These are phyloP conservation scores for Exidia glandulosa DNA, from an alignment of 768 basidiomycete genomes.

Conservation along the genomic window DNA sequence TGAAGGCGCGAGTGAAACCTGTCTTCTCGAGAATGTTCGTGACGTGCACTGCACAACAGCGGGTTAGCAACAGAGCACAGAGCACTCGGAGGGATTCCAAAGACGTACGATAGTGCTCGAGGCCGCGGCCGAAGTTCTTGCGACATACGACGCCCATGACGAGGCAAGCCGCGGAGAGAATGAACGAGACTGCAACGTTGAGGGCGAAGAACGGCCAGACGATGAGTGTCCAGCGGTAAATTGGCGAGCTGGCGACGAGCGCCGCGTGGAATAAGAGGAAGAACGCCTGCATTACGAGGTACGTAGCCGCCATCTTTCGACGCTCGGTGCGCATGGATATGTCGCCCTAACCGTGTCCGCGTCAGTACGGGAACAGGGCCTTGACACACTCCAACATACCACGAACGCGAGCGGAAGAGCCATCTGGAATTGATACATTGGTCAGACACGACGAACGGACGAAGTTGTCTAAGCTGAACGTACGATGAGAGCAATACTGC, in stretches of 20 bases:
- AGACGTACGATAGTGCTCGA: constrained; percentile 39
- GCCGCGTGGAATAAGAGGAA: background rate
- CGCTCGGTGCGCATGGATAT: background rate
- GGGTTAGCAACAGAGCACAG: background rate
- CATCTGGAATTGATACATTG: background rate
- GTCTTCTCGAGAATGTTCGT: background rate
- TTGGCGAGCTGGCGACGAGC: background rate
- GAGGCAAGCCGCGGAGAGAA: constrained; percentile 22
- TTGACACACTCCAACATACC: background rate
- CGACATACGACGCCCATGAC: constrained; percentile 37
- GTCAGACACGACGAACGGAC: background rate
- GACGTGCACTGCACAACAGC: background rate
- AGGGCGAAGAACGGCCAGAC: background rate
- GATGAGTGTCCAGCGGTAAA: background rate
- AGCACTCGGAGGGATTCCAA: background rate
- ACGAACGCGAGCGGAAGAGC: background rate
- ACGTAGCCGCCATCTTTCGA: background rate
- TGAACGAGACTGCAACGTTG: background rate
- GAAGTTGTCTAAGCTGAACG: background rate
- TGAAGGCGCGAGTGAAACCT: background rate
- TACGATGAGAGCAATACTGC: background rate
- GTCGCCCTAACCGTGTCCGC: background rate
- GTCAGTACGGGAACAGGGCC: background rate
- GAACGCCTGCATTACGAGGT: background rate
- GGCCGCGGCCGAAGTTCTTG: constrained; percentile 42